These are phyloP conservation scores for Pestalotiopsis sp. DNA, from an alignment of 2,329 filamentous ascomycete species.

Conservation along the genomic window DNA sequence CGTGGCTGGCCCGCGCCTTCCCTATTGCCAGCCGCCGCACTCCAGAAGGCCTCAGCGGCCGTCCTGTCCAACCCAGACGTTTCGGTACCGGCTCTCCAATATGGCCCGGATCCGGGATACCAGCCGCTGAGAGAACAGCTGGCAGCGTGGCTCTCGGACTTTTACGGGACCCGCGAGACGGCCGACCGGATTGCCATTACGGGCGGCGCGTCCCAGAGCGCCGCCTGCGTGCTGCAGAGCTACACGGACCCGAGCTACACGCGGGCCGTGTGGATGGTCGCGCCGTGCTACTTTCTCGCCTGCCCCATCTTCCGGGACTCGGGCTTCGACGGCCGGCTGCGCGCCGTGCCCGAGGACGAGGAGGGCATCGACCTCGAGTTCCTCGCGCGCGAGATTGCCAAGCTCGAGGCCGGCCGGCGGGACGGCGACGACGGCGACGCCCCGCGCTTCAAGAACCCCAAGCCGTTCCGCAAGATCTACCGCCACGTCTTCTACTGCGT, in stretches of 20 bases:
- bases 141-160: slow-evolving; percentile 68
- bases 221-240: slow-evolving; percentile 76
- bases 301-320: slow-evolving; percentile 85
- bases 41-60: slow-evolving; percentile 62
- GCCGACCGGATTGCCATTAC: slow-evolving; percentile 74
- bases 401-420: slow-evolving; percentile 22
- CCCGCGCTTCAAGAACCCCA: slow-evolving; percentile 13
- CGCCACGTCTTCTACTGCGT: slow-evolving; percentile 87
- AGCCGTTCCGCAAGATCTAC: slow-evolving; percentile 72
- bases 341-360: slow-evolving; percentile 74
- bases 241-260: slow-evolving; percentile 82
- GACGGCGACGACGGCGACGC: background rate
- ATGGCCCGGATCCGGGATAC: slow-evolving; percentile 79
- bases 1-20: slow-evolving; percentile 67
- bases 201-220: slow-evolving; percentile 82
- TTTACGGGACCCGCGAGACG: slow-evolving; percentile 51
- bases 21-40: slow-evolving; percentile 66
- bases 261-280: slow-evolving; percentile 75
- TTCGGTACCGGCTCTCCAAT: slow-evolving; percentile 69
- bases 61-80: slow-evolving; percentile 64
- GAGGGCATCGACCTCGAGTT: slow-evolving; percentile 73
- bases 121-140: slow-evolving; percentile 69
- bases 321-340: slow-evolving; percentile 69
- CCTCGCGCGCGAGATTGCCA: slow-evolving; percentile 52
- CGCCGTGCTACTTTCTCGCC: slow-evolving; percentile 83